A percentile compares a stretch with the other conserved stretches of the same genome.
phyloP scores from a whole-genome alignment of 1,284 basidiomycete genomes.

The Ustilago nuda region DNA sequence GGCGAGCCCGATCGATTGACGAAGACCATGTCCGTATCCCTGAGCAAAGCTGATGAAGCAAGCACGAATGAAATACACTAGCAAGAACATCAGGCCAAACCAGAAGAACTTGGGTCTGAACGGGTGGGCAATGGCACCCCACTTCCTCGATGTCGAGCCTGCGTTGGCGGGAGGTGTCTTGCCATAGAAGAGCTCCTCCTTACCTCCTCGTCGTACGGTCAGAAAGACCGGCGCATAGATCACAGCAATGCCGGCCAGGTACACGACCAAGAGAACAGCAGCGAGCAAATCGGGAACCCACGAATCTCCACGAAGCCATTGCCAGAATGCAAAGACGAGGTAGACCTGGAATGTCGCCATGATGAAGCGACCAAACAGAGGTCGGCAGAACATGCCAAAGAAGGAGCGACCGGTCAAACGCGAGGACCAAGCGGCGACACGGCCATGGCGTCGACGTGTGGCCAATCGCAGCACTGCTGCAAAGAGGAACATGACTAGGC shows the following conservation, averaged over 20 bases:
- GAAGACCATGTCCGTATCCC: slow-evolving; percentile 47
- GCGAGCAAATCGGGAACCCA: slow-evolving; percentile 65
- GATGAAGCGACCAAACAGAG: slow-evolving; percentile 36
- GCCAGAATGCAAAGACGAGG: slow-evolving; percentile 65
- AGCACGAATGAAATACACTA: slow-evolving; percentile 58
- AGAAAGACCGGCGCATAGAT: slow-evolving; percentile 56
- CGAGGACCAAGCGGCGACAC: slow-evolving; percentile 28
- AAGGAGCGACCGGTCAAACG: slow-evolving; percentile 26
- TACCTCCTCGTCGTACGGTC: slow-evolving; percentile 30
- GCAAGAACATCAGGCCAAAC: slow-evolving; percentile 57
- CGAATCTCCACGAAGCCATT: slow-evolving; percentile 59
- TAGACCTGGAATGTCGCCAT: slow-evolving; percentile 44
- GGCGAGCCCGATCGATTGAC: slow-evolving; percentile 64
- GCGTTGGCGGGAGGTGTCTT: slow-evolving; percentile 47
- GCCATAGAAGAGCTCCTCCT: slow-evolving; percentile 55
- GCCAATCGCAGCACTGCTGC: slow-evolving; percentile 37
- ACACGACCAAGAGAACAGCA: slow-evolving; percentile 48
- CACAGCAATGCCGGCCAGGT: slow-evolving; percentile 39
- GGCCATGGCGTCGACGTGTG: slow-evolving; percentile 21
- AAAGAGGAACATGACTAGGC: slow-evolving; percentile 36
- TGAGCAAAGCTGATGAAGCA: slow-evolving; percentile 64
- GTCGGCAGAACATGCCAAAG: slow-evolving; percentile 46
- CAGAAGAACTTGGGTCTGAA: slow-evolving; percentile 60
- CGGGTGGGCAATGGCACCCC: slow-evolving; percentile 60
- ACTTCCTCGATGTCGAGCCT: slow-evolving; percentile 25